Conservation (phyloP, 495 filamentous ascomycete genomes). For the Glonium stellatum region DNA sequence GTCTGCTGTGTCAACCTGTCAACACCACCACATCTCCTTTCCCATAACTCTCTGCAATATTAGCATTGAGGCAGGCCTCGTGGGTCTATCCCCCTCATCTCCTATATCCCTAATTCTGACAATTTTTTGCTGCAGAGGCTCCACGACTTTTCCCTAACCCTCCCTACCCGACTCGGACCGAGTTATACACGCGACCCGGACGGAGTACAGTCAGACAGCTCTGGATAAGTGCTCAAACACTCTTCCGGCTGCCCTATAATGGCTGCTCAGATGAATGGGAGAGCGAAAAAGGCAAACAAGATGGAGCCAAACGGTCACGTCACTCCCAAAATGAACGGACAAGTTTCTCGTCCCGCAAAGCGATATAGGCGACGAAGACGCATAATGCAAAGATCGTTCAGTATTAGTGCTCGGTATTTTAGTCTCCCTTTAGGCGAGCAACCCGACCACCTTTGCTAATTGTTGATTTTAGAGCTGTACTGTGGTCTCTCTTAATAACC, state of each 20-base stretch:
- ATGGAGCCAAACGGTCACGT: slow-evolving; percentile 13
- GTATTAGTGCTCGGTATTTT: slow-evolving; percentile 22
- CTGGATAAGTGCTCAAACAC: slow-evolving; percentile 1
- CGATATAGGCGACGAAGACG: slow-evolving; percentile 10
- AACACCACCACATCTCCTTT: not conserved
- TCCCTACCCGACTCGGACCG: not conserved
- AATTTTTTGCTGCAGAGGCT: not conserved
- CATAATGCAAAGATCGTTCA: slow-evolving; percentile 14
- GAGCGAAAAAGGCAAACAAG: slow-evolving; percentile 24
- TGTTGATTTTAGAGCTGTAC: slow-evolving; percentile 51
- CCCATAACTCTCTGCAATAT: slow-evolving; percentile 5
- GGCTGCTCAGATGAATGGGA: slow-evolving; percentile 23
- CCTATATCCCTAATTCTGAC: not conserved
- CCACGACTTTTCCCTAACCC: not conserved
- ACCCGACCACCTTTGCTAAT: no score
- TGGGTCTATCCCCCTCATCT: not conserved
- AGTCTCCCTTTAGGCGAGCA: no score
- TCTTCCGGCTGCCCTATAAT: slow-evolving; percentile 13
- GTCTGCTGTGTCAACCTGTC: slow-evolving; percentile 1
- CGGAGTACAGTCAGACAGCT: slow-evolving; percentile 2
- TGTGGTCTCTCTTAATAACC: slow-evolving; percentile 81
- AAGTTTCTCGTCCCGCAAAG: slow-evolving; percentile 5
- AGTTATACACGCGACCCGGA: not conserved
- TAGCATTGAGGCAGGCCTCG: slow-evolving; percentile 4
- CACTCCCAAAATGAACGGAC: slow-evolving; percentile 9